Percentiles rank a stretch among this genome's conserved stretches.
Evolutionary conservation across 1,139 yeast species (phyloP).

Genomic region (Blastobotrys ciferrii): DNA sequence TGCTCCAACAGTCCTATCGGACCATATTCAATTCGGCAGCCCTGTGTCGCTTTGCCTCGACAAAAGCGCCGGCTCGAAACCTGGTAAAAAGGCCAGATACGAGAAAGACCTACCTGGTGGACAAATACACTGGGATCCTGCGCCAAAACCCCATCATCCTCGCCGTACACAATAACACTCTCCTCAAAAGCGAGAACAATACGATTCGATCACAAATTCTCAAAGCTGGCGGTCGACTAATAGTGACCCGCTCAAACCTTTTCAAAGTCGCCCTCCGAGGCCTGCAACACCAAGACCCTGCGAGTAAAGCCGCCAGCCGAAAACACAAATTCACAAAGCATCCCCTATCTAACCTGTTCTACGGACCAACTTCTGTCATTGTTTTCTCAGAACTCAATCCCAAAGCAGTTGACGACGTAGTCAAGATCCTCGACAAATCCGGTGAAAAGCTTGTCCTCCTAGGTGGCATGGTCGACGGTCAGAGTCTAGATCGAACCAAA

Average conservation of each 20-base stretch:
- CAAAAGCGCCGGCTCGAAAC: slow-evolving; percentile 7
- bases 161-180: slow-evolving; percentile 80
- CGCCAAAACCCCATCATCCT: slow-evolving; percentile 66
- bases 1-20: background rate
- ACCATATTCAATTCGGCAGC: background rate
- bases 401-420: slow-evolving; percentile 55
- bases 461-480: slow-evolving; percentile 78
- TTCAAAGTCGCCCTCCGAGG: slow-evolving; percentile 77
- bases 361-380: slow-evolving; percentile 87
- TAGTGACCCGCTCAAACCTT: slow-evolving; percentile 63
- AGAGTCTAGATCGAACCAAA: slow-evolving; percentile 51
- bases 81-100: slow-evolving; percentile 31
- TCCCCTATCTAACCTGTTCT: slow-evolving; percentile 66
- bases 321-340: slow-evolving; percentile 43
- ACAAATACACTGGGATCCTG: slow-evolving; percentile 70
- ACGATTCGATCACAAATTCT: slow-evolving; percentile 59
- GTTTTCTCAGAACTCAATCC: slow-evolving; percentile 71
- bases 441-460: slow-evolving; percentile 74
- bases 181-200: slow-evolving; percentile 66
- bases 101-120: slow-evolving; percentile 80
- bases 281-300: slow-evolving; percentile 69
- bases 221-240: slow-evolving; percentile 63
- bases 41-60: background rate
- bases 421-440: slow-evolving; percentile 59
- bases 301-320: slow-evolving; percentile 55